These are phyloP conservation scores for Colletotrichum sp. DNA, from an alignment of 2,329 filamentous ascomycete genomes.

Conservation along the genomic window DNA sequence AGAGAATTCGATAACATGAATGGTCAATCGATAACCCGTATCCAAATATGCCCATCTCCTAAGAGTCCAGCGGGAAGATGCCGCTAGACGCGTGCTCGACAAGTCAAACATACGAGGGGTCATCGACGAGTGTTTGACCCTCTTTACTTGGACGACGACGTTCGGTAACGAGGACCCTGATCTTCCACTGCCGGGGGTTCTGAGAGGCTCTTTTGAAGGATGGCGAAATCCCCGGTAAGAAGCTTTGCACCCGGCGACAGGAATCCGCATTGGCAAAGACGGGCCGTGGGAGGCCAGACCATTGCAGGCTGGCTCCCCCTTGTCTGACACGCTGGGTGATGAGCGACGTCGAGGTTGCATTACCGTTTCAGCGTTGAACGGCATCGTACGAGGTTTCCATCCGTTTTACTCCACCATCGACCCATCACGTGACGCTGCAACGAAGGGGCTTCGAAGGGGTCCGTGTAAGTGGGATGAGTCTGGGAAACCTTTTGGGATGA, in stretches of 20 bases:
- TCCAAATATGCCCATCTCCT: not conserved
- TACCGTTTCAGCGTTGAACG: slow-evolving; percentile 17
- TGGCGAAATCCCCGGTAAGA: not conserved
- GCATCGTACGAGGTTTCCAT: slow-evolving; percentile 19
- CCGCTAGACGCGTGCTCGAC: not conserved
- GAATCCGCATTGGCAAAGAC: not conserved
- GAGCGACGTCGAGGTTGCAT: slow-evolving; percentile 10
- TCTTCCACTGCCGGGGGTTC: not conserved
- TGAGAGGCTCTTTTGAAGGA: not conserved
- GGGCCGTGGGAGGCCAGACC: not conserved
- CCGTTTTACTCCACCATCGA: slow-evolving; percentile 10
- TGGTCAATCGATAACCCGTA: not conserved
- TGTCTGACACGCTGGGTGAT: not conserved
- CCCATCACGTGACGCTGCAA: slow-evolving; percentile 7
- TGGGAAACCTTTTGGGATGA: not conserved
- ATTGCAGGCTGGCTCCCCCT: not conserved
- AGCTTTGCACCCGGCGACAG: not conserved
- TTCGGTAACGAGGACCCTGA: not conserved
- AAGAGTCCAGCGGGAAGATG: not conserved
- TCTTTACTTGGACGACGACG: not conserved
- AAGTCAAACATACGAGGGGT: not conserved
- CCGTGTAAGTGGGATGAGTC: slow-evolving; percentile 4
- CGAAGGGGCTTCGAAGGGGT: not conserved
- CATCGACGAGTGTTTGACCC: not conserved
- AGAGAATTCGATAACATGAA: not conserved